A percentile compares a stretch with the other conserved stretches of the same genome.
Evolutionary conservation across 2,329 filamentous ascomycete species (phyloP).

Genomic region (Sordariomycetes sp.): DNA sequence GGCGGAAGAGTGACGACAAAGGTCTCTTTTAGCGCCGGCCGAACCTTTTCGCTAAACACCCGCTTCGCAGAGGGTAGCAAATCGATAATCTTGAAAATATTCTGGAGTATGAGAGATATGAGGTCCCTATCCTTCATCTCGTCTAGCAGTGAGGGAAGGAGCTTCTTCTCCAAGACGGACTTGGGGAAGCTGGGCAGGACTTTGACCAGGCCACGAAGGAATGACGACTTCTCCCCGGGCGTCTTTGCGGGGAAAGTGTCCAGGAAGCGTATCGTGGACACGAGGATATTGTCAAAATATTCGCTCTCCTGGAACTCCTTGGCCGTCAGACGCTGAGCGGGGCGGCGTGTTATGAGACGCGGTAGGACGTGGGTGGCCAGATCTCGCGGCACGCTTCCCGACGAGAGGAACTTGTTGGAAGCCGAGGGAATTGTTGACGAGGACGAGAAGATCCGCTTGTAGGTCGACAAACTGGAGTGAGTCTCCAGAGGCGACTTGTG

Average conservation of each 20-base stretch:
- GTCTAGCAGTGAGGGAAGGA: conserved; percentile 77
- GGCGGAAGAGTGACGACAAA: conserved; percentile 38
- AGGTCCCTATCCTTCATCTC: conserved; percentile 89
- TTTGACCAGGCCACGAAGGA: conserved; percentile 76
- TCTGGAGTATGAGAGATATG: conserved; percentile 73
- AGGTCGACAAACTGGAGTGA: conserved; percentile 67
- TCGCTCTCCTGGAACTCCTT: conserved; percentile 88
- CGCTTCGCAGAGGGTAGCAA: conserved; percentile 60
- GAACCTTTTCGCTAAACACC: conserved; percentile 71
- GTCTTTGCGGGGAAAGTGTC: conserved; percentile 88
- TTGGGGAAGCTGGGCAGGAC: conserved; percentile 88
- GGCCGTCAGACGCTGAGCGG: conserved; percentile 76
- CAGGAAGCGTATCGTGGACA: conserved; percentile 91
- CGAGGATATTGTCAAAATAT: conserved; percentile 94
- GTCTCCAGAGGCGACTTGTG: conserved; percentile 77
- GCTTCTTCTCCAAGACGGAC: conserved; percentile 87
- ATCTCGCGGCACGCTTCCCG: conserved; percentile 66
- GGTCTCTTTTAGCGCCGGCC: conserved; percentile 72
- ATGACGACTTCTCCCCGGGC: conserved; percentile 77
- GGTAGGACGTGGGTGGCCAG: conserved; percentile 66
- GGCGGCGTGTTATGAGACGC: conserved; percentile 71
- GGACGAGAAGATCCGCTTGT: conserved; percentile 71
- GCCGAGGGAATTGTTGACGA: conserved; percentile 66
- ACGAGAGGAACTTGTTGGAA: conserved; percentile 74
- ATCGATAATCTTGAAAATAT: conserved; percentile 80